Evolutionary conservation across 345 rosid species (phyloP).

Genomic region (Trapa bicornis): DNA sequence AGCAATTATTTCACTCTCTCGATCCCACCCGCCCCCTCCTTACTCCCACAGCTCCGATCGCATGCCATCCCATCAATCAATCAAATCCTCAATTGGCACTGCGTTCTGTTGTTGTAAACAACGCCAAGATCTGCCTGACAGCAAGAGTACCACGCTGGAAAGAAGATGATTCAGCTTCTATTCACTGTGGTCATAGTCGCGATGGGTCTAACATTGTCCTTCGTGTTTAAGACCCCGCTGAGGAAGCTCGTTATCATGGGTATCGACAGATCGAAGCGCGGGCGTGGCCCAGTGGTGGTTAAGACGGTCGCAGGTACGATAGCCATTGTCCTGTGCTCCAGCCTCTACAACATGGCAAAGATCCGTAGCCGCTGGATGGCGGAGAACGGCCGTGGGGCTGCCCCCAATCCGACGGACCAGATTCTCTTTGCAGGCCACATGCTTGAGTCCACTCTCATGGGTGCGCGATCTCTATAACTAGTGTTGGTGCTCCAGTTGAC

Average conservation of each 20-base stretch:
- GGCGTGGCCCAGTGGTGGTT: constrained; percentile 75
- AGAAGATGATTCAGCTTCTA: constrained; percentile 53
- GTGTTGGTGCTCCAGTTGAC: not conserved
- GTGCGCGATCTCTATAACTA: constrained; percentile 20
- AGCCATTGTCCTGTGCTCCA: constrained; percentile 37
- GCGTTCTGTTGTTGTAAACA: not conserved
- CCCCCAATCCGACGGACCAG: constrained; percentile 71
- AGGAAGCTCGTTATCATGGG: constrained; percentile 61
- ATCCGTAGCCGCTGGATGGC: constrained; percentile 60
- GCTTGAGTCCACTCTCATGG: constrained; percentile 87
- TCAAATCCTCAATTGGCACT: not conserved
- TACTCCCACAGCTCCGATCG: not conserved
- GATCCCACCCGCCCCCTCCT: not conserved
- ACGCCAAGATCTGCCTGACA: not conserved
- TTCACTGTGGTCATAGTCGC: constrained; percentile 45
- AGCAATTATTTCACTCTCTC: not conserved
- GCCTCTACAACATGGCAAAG: constrained; percentile 42
- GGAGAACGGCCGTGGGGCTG: constrained; percentile 43
- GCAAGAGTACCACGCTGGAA: not conserved
- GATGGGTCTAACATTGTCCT: constrained; percentile 43
- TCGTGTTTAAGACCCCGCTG: constrained; percentile 67
- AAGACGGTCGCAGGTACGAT: constrained; percentile 71
- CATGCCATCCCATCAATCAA: not conserved
- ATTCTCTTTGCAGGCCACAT: constrained; percentile 63
- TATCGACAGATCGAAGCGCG: constrained; percentile 73